phyloP scores from a whole-genome alignment of 768 basidiomycete species.

The Dacryopinax primogenitus region DNA sequence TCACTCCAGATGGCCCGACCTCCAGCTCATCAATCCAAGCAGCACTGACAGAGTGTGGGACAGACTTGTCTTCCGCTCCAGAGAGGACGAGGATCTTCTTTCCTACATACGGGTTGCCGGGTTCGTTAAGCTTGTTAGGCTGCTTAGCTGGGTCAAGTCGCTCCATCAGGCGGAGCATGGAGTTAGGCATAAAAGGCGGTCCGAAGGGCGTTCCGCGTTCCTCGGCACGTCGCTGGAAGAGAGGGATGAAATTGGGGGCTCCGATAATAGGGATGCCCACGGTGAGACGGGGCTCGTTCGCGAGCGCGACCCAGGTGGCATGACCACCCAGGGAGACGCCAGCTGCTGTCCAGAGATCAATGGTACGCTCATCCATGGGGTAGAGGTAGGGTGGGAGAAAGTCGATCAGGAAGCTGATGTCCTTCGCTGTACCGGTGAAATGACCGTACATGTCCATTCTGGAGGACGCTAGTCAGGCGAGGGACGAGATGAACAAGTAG shows the following conservation, averaged over 20 bases:
- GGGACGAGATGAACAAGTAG: not conserved
- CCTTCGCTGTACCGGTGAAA: constrained; percentile 49
- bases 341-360: constrained; percentile 56
- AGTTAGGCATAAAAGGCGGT: not conserved
- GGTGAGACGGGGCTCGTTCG: constrained; percentile 25
- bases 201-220: not conserved
- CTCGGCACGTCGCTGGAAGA: not conserved
- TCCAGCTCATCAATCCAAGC: constrained; percentile 44
- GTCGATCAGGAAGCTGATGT: constrained; percentile 71
- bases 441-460: constrained; percentile 36
- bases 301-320: constrained; percentile 58
- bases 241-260: constrained; percentile 13
- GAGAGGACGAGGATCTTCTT: constrained; percentile 65
- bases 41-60: constrained; percentile 30
- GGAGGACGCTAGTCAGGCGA: not conserved
- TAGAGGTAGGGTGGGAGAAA: constrained; percentile 63
- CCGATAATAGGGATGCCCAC: constrained; percentile 22
- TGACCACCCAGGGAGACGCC: constrained; percentile 81
- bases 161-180: not conserved
- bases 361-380: constrained; percentile 45
- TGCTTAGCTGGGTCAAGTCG: not conserved
- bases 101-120: constrained; percentile 40
- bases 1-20: constrained; percentile 42
- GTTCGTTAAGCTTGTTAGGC: not conserved
- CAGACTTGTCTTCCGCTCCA: constrained; percentile 50